Conservation (phyloP, 2,329 filamentous ascomycete species). For the Ophiocordyceps camponoti-floridani region DNA sequence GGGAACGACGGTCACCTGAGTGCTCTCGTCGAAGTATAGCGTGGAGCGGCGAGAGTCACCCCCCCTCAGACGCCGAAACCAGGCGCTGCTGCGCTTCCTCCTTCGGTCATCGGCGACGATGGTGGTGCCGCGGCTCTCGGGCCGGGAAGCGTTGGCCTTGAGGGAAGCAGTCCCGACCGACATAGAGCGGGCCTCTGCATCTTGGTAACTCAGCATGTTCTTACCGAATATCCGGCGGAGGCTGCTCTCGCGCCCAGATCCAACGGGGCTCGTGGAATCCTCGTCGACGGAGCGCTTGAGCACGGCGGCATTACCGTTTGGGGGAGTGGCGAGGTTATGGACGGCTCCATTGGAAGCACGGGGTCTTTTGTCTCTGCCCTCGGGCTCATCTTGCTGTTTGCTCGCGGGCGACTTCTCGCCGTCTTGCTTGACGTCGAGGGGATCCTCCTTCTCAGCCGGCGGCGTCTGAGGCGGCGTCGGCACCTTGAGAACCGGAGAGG, state of each 20-base stretch:
- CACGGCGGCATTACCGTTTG: constrained; percentile 26
- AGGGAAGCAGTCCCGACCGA: constrained; percentile 15
- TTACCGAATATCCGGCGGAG: constrained; percentile 40
- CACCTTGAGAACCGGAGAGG: constrained; percentile 30
- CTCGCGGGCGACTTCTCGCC: neutral
- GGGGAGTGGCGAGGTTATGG: constrained; percentile 3
- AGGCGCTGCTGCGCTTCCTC: constrained; percentile 36
- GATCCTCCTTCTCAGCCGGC: constrained; percentile 9
- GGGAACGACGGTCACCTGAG: constrained; percentile 6
- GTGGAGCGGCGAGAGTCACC: constrained; percentile 22
- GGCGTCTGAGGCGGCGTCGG: constrained; percentile 23
- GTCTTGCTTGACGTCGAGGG: neutral
- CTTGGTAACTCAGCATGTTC: constrained; percentile 33
- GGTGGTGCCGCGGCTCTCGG: constrained; percentile 30
- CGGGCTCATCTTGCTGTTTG: neutral
- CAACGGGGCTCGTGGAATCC: constrained; percentile 30
- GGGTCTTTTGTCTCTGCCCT: constrained; percentile 1
- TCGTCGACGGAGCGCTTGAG: constrained; percentile 33
- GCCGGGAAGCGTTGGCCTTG: constrained; percentile 19
- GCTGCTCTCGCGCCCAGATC: constrained; percentile 33
- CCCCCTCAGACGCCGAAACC: constrained; percentile 36
- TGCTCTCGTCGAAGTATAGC: constrained; percentile 20
- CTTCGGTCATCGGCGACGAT: constrained; percentile 34
- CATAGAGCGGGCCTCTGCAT: constrained; percentile 28
- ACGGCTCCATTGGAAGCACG: constrained; percentile 2